phyloP scores from a whole-genome alignment of 2,329 filamentous ascomycete genomes.

The Alternaria brassicae region DNA sequence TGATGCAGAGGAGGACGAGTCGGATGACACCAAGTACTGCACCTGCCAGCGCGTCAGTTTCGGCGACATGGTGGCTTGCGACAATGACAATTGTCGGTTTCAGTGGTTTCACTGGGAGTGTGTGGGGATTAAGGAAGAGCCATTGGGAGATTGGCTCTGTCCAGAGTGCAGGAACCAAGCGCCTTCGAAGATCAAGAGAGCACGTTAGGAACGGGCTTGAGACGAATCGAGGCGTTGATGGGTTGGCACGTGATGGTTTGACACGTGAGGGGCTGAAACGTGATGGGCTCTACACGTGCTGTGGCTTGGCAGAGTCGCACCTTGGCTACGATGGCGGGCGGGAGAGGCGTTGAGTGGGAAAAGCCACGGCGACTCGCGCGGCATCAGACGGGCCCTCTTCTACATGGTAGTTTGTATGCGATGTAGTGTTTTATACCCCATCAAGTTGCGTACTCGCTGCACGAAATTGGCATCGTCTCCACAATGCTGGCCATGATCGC shows the following conservation, averaged over 20 bases:
- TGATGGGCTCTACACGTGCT: constrained; percentile 13
- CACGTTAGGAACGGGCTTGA: constrained; percentile 31
- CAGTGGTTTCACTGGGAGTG: constrained; percentile 88
- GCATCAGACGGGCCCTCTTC: not conserved
- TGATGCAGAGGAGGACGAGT: constrained; percentile 66
- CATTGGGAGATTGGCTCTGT: constrained; percentile 60
- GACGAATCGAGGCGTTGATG: not conserved
- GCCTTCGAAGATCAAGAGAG: constrained; percentile 51
- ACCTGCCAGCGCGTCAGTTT: constrained; percentile 83
- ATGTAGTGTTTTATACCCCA: constrained; percentile 15
- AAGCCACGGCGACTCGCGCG: constrained; percentile 2
- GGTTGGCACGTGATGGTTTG: not conserved
- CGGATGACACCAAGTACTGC: constrained; percentile 80
- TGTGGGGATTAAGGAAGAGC: constrained; percentile 59
- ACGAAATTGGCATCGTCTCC: constrained; percentile 12
- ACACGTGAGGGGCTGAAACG: constrained; percentile 5
- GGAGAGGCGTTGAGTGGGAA: constrained; percentile 24
- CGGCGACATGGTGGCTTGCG: constrained; percentile 88
- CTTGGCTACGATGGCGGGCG: constrained; percentile 16
- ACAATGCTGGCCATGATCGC: constrained; percentile 8
- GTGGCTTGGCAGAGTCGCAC: constrained; percentile 7
- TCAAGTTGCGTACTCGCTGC: constrained; percentile 4
- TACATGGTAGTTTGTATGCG: not conserved
- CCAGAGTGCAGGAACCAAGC: constrained; percentile 52
- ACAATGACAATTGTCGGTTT: constrained; percentile 79